Base-by-base conservation (phyloP, 1,284 basidiomycete species). In the Wallemia hederae region DNA sequence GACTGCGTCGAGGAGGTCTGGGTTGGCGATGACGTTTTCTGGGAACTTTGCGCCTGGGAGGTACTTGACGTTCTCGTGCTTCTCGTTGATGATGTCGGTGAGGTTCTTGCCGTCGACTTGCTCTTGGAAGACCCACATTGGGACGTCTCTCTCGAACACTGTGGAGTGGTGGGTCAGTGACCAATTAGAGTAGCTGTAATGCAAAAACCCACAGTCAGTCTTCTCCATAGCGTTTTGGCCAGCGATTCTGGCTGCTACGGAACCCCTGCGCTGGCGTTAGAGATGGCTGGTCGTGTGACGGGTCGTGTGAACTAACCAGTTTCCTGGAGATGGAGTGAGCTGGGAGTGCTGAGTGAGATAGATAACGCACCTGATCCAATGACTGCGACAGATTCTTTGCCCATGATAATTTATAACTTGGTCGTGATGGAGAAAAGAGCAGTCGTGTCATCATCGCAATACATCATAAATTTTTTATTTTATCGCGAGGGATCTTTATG, bases 51-150 rank as follows among this genome's bases (percentile, higher is more conserved):
- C 72, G 31, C 75, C 75, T 15, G 77, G 76, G 1, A 78, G 70
- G 65, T 76, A 75, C 64, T 76, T 75, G n/a, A 71, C 68, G 66
- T 79, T 79, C 66, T 74, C 72, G 68, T 78, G 77, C 29, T 74
- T 73, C 64, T 69, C 67, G 68, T 74, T 77, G 72, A 77, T 77
- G 61, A 77, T 70, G 49, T 76, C 72, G 17, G 75, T 77, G 58
- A 78, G 69, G 58, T 73, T 73, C 63, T 72, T 71, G 56, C 77
- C 77, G 61, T 77, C 71, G 61, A 74, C 70, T 73, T 75, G 65
- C 65, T 76, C 75, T 68, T 77, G 73, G 60, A 70, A 70, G 28
- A 75, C 74, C 74, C 75, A 77, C 73, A 77, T 75, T 62, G 70
- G 69, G 28, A 77, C 74, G 63, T 74, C 70, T 28, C 66, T 62